phyloP scores from a whole-genome alignment of 2,329 filamentous ascomycete genomes.

The Chaetomiaceae sp. region DNA sequence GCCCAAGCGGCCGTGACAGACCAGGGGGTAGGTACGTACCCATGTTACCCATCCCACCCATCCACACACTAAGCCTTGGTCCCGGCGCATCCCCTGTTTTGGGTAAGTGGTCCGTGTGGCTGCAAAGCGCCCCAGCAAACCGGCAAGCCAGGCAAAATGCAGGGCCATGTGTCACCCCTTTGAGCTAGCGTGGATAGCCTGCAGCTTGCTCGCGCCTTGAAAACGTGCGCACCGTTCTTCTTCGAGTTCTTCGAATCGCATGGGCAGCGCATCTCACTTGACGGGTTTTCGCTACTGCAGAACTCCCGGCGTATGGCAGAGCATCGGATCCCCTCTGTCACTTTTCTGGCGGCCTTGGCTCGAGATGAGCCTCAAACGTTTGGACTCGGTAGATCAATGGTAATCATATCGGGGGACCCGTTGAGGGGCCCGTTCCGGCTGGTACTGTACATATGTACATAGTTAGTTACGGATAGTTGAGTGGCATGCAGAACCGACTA shows the following conservation, averaged over 20 bases:
- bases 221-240: conserved; percentile 12
- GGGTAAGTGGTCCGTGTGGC: conserved; percentile 29
- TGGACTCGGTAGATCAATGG: conserved; percentile 38
- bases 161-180: conserved; percentile 17
- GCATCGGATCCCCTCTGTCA: conserved; percentile 5
- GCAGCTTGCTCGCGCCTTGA: conserved; percentile 14
- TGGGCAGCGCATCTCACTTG: not conserved
- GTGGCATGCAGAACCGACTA: conserved; percentile 7
- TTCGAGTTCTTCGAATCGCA: not conserved
- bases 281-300: not conserved
- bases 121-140: conserved; percentile 23
- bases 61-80: conserved; percentile 27
- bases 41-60: not conserved
- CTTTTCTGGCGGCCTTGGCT: conserved; percentile 7
- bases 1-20: conserved; percentile 32
- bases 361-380: conserved; percentile 35
- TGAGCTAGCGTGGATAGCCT: conserved; percentile 18
- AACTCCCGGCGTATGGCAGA: not conserved
- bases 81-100: conserved; percentile 29
- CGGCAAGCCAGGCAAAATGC: conserved; percentile 17
- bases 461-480: no score
- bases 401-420: conserved; percentile 25
- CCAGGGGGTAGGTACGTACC: conserved; percentile 24
- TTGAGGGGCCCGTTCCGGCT: conserved; percentile 17
- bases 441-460: no score